phyloP scores from a whole-genome alignment of 257 asterid genomes.

The Ehretia macrophylla region DNA sequence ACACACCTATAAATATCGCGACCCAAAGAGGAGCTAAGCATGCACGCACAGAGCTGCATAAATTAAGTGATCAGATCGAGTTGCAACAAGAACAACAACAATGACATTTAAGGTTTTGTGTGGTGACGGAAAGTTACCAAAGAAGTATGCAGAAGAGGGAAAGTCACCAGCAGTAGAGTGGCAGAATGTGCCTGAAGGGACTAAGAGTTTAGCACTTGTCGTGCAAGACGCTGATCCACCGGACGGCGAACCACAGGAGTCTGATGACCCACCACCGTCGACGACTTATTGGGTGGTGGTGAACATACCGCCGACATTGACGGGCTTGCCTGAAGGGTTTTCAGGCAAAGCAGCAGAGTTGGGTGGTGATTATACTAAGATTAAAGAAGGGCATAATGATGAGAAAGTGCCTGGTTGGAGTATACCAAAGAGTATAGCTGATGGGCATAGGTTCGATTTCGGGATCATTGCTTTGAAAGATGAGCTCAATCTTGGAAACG shows the following conservation, averaged over 20 bases:
- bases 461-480: conserved; percentile 66
- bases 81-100: no score
- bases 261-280: conserved; percentile 48
- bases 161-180: conserved; percentile 82
- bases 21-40: no score
- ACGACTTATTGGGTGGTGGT: conserved; percentile 66
- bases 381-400: conserved; percentile 63
- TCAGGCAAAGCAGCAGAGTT: conserved; percentile 46
- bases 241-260: no score
- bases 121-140: conserved; percentile 58
- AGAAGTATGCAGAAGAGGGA: conserved; percentile 72
- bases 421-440: conserved; percentile 49
- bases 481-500: conserved; percentile 49
- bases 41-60: no score
- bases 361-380: conserved; percentile 39
- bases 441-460: conserved; percentile 66
- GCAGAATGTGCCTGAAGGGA: conserved; percentile 68
- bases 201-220: conserved; percentile 51
- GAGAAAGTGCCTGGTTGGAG: conserved; percentile 68
- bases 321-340: conserved; percentile 80
- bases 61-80: no score
- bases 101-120: no score
- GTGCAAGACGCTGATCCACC: conserved; percentile 79
- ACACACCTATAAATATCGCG: no score
- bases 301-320: conserved; percentile 60